Conservation (phyloP, 176 grass and related monocot species). For the Puccinellia tenuiflora region DNA sequence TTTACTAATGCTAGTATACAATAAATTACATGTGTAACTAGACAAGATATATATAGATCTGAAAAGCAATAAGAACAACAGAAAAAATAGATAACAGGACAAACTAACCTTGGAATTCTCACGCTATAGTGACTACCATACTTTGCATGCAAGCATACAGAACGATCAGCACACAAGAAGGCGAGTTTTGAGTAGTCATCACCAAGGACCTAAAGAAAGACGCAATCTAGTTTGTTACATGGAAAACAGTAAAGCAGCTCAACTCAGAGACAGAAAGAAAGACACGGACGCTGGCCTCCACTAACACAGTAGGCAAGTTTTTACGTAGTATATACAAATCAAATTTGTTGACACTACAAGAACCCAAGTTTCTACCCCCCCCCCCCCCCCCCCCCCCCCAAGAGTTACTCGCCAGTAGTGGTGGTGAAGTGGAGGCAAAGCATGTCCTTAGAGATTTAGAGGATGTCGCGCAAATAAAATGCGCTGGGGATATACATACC, state of each 20-base stretch:
- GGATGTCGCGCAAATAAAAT: neutral
- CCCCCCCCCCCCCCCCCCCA: no score
- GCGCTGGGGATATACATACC: neutral
- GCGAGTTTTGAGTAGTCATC: constrained; percentile 92
- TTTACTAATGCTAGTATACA: neutral
- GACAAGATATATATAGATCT: neutral
- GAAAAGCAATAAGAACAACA: neutral
- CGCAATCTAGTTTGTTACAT: constrained; percentile 12
- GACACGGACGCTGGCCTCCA: neutral
- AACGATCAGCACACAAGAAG: constrained; percentile 86
- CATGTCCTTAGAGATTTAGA: neutral
- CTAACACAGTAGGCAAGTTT: neutral
- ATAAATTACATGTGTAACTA: neutral
- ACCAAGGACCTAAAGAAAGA: constrained; percentile 56
- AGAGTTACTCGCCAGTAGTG: neutral
- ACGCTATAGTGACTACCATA: constrained; percentile 90
- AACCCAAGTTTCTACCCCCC: neutral
- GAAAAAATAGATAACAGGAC: neutral
- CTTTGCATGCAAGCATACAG: constrained; percentile 87
- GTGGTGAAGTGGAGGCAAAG: neutral
- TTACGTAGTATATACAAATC: neutral
- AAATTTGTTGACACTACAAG: neutral
- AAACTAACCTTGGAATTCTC: constrained; percentile 86
- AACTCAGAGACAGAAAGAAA: neutral
- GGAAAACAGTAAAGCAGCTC: constrained; percentile 8